Conservation (phyloP, 106 monocot species). For the Dendrobium chrysotoxum region DNA sequence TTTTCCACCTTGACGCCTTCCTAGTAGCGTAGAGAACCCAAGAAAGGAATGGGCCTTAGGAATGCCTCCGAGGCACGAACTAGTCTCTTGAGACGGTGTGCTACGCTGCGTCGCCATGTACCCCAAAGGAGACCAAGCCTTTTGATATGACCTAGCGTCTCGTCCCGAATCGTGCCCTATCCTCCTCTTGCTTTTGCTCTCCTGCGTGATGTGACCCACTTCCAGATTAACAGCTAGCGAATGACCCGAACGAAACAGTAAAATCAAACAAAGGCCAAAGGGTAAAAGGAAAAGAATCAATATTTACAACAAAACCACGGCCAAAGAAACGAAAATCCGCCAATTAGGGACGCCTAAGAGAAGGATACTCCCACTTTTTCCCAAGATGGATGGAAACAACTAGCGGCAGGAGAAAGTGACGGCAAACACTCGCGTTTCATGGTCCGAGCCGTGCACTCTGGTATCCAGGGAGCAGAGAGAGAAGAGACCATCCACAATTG, state of each 20-base stretch:
- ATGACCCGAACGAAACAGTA: slow-evolving; percentile 6
- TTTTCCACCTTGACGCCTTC: neutral
- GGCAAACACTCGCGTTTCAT: slow-evolving; percentile 1
- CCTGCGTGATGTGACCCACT: slow-evolving; percentile 11
- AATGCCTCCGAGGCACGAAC: neutral
- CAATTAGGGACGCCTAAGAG: neutral
- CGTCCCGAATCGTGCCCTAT: neutral
- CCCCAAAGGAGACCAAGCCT: neutral
- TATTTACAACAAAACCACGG: slow-evolving; percentile 3
- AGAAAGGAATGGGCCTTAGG: neutral
- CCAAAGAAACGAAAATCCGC: slow-evolving; percentile 1
- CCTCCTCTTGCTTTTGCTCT: neutral
- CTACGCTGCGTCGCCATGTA: slow-evolving; percentile 1
- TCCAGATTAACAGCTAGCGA: slow-evolving; percentile 7
- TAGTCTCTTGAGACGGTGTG: neutral
- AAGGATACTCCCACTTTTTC: neutral
- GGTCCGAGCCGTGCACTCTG: slow-evolving; percentile 4
- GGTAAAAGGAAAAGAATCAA: slow-evolving; percentile 7
- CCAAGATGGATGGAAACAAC: slow-evolving; percentile 7
- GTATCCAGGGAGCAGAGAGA: neutral
- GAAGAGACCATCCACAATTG: slow-evolving; percentile 6
- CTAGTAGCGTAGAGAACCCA: neutral
- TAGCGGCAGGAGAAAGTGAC: slow-evolving; percentile 3
- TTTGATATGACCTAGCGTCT: slow-evolving; percentile 4
- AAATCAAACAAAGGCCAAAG: neutral